Conservation (phyloP, 805 yeast species). For the Kazachstania bromeliacearum region DNA sequence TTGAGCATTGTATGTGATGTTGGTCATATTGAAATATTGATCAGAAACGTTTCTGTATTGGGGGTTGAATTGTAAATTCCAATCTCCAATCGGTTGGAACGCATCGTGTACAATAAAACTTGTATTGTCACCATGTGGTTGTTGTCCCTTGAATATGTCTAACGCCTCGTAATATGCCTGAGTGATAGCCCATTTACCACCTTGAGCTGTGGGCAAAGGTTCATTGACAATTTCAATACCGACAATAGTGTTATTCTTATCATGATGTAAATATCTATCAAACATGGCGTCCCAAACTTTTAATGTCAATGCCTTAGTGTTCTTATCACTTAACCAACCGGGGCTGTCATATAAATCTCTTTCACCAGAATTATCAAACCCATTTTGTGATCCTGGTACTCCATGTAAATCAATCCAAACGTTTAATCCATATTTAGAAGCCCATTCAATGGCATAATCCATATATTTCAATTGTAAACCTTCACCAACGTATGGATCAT, state of each 20-base stretch:
- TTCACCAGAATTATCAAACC: slow-evolving; percentile 73
- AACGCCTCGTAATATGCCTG: slow-evolving; percentile 29
- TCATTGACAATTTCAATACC: slow-evolving; percentile 68
- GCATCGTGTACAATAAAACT: slow-evolving; percentile 57
- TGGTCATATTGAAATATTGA: slow-evolving; percentile 31
- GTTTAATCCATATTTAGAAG: slow-evolving; percentile 46
- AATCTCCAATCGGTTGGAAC: slow-evolving; percentile 44
- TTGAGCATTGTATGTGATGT: slow-evolving; percentile 35
- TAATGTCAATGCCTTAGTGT: slow-evolving; percentile 40
- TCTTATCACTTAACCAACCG: slow-evolving; percentile 34
- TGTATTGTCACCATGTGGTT: slow-evolving; percentile 27
- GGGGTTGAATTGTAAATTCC: slow-evolving; percentile 39
- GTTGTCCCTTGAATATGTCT: slow-evolving; percentile 17
- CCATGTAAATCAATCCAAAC: slow-evolving; percentile 76
- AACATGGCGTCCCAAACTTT: slow-evolving; percentile 42
- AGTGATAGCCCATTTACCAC: slow-evolving; percentile 33
- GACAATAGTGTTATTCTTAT: slow-evolving; percentile 40
- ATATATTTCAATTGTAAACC: slow-evolving; percentile 48
- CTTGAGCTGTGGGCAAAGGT: slow-evolving; percentile 45
- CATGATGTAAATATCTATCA: slow-evolving; percentile 33
- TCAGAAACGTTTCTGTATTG: slow-evolving; percentile 21
- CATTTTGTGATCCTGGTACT: slow-evolving; percentile 78
- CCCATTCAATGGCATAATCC: slow-evolving; percentile 61
- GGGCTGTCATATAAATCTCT: slow-evolving; percentile 36
- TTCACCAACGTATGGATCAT: slow-evolving; percentile 59